Evolutionary conservation across 1,284 basidiomycete genomes (phyloP).

Genomic region (Microbotryum saponariae): DNA sequence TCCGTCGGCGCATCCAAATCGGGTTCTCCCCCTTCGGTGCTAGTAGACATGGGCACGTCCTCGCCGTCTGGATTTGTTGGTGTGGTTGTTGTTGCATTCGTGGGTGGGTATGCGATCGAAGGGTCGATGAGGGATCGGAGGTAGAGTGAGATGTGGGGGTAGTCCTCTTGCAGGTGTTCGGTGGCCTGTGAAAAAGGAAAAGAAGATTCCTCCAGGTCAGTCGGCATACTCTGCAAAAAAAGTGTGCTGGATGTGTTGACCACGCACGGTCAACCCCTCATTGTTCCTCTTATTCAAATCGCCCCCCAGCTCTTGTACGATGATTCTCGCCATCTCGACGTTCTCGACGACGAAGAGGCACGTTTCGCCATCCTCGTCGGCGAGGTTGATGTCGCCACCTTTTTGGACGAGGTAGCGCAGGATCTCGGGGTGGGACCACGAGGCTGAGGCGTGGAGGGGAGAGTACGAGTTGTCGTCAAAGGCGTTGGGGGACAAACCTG

Average conservation of each 20-base stretch:
- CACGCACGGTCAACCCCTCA: constrained; percentile 65
- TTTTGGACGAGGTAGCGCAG: constrained; percentile 67
- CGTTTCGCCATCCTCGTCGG: constrained; percentile 80
- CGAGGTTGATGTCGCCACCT: constrained; percentile 78
- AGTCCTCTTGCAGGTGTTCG: constrained; percentile 65
- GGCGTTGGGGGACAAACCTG: constrained; percentile 17
- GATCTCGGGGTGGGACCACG: constrained; percentile 70
- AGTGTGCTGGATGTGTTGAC: too few species aligned
- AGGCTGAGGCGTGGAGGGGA: constrained; percentile 92
- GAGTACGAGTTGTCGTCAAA: constrained; percentile 39
- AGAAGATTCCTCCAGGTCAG: background rate
- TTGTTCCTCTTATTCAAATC: constrained; percentile 54
- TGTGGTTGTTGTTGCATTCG: background rate
- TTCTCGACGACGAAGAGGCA: constrained; percentile 84
- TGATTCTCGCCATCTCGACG: constrained; percentile 64
- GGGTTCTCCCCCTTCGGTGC: constrained; percentile 42
- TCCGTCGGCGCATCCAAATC: constrained; percentile 63
- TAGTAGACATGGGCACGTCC: too few species aligned
- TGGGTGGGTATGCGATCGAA: constrained; percentile 1
- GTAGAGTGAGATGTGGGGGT: constrained; percentile 65
- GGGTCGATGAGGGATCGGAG: constrained; percentile 49
- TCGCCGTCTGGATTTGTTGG: too few species aligned
- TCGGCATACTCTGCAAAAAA: background rate
- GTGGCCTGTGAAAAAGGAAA: constrained; percentile 44
- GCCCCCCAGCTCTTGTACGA: constrained; percentile 69